Evolutionary conservation across 495 filamentous ascomycete genomes (phyloP), one percentile per base, ranked within the genome.

Genomic region (Annulohypoxylon moriforme): DNA sequence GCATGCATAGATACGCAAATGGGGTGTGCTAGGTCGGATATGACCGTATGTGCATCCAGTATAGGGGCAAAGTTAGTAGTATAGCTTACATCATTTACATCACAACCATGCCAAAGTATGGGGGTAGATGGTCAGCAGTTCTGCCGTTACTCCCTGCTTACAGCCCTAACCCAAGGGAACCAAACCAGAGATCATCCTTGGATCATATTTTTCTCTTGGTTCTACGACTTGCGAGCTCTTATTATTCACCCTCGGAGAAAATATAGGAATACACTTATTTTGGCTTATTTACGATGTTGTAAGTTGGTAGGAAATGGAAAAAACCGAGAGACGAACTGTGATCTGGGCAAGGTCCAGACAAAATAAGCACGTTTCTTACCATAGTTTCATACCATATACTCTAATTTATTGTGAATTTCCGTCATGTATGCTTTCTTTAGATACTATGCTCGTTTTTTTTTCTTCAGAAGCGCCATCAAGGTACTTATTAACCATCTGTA

Each of bases 1-100:
- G 56, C 65, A 73, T 64, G 53, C 59, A 60, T 60, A 64, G 53
- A 47, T 53, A 49, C 53, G 33, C 33, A 60, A 69, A 61, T n/a
- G 38, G 60, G 47, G 61, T 31, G 55, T 58, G n/a, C 25, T 49
- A 40, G 65, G 56, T 73, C 44, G 40, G 56, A 25, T 61, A 44
- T 31, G 53, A 42, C 61, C 25, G 60, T 56, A 50, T 33, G 18
- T 56, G 11, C 34, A 14, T 36, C 33, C 22, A 49, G 22, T 36
- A 68, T 60, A 44, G 10, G n/a, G 56, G 6, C 9, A 60, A 7
- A 24, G 40, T 8, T 42, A 27, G 29, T 8, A 42, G 53, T 53
- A 52, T 59, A 59, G 59, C 53, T 52, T 57, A 57, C 33, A 50
- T 64, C 67, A 64, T 29, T 2, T 64, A 64, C 31, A 20, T n/a